Evolutionary conservation across 163 green algal species (phyloP).

Genomic region (Trebouxiophyceae sp.): DNA sequence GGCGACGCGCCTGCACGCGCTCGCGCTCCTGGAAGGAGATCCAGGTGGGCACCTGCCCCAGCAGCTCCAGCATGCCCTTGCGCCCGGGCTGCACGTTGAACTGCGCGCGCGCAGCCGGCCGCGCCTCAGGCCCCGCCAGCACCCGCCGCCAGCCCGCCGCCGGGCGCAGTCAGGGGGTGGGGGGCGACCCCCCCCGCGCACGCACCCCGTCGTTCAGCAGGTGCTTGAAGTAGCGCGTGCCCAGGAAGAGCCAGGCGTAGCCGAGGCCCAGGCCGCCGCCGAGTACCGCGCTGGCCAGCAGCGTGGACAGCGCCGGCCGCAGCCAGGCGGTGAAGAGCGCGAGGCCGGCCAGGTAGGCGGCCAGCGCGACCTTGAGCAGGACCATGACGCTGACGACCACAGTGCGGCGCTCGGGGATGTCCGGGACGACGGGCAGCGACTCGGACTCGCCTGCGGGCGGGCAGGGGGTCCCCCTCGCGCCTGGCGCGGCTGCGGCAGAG

Average conservation of each 20-base stretch:
- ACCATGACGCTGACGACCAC: neutral
- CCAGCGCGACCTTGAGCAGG: neutral
- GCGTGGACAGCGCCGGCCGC: conserved; percentile 1
- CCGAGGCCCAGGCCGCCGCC: conserved; percentile 8
- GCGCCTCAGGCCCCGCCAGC: neutral
- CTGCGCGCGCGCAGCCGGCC: conserved; percentile 6
- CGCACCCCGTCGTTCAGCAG: conserved; percentile 5
- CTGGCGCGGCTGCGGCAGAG: neutral
- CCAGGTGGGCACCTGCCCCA: conserved; percentile 57
- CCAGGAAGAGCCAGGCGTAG: conserved; percentile 14
- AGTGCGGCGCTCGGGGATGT: neutral
- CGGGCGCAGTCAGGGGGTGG: conserved; percentile 1
- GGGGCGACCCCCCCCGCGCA: neutral
- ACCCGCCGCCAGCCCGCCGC: neutral
- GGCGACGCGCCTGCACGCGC: conserved; percentile 25
- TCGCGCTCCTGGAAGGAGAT: conserved; percentile 54
- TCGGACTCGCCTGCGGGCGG: neutral
- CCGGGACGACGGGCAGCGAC: neutral
- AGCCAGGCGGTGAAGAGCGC: conserved; percentile 14
- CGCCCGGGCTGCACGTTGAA: conserved; percentile 49
- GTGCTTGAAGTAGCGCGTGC: conserved; percentile 1
- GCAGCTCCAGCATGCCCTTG: conserved; percentile 52
- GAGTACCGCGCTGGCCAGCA: conserved; percentile 9
- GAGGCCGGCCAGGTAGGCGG: conserved; percentile 2
- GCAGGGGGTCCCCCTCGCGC: no score